Evolutionary conservation across 768 basidiomycete species (phyloP).

Genomic region (Paxillus involutus): DNA sequence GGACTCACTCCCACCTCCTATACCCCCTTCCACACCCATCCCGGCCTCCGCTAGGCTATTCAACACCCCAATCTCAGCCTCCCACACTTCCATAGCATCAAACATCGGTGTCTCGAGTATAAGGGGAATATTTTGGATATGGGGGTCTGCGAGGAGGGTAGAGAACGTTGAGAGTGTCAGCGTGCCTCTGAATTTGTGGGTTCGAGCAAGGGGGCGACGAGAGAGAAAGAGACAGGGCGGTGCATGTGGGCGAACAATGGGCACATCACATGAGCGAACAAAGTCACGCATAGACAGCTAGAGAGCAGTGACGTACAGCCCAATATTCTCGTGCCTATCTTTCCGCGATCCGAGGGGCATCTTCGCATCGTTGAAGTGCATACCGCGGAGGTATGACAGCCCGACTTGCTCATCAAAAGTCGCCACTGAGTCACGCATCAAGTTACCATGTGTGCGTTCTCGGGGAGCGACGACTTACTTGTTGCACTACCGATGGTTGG

Average conservation of each 20-base stretch:
- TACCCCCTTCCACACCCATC: not conserved
- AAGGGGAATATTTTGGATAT: conserved; percentile 69
- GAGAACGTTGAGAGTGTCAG: conserved; percentile 64
- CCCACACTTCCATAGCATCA: conserved; percentile 69
- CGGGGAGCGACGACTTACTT: conserved; percentile 14
- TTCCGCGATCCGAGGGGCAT: conserved; percentile 59
- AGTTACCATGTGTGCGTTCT: no score
- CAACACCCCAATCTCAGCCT: conserved; percentile 66
- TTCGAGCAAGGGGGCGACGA: not conserved
- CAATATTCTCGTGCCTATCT: conserved; percentile 85
- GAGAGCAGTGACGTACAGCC: conserved; percentile 51
- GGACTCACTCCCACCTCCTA: no score
- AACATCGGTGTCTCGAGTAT: conserved; percentile 81
- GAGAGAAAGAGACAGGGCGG: not conserved
- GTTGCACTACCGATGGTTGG: conserved; percentile 20
- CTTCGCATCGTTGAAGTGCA: conserved; percentile 89
- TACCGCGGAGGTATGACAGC: conserved; percentile 69
- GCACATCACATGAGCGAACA: not conserved
- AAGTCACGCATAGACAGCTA: not conserved
- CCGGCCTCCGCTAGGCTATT: conserved; percentile 38
- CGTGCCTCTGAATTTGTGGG: conserved; percentile 49
- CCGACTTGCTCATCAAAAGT: conserved; percentile 72
- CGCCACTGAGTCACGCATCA: conserved; percentile 40
- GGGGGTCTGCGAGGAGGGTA: conserved; percentile 65
- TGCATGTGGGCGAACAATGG: not conserved